Evolutionary conservation across 352 stramenopile genomes (phyloP), one percentile per base, ranked within the genome.

Genomic region (Globisporangium paroecandrum): DNA sequence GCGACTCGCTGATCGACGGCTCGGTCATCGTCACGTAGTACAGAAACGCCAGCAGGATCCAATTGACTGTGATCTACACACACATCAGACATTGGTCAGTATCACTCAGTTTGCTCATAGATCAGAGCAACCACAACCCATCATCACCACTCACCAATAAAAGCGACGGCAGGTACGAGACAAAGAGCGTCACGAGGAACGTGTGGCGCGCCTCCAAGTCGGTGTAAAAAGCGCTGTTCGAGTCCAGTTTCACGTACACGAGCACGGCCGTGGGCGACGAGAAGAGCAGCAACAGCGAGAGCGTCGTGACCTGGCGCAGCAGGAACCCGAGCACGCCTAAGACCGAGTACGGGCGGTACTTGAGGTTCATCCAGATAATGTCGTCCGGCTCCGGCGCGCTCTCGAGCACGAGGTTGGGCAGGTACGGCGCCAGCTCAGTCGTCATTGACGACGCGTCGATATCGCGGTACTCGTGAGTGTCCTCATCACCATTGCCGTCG

Each of bases 231-330:
- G 69, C 69, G 49, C 85, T 93, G 53, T 71, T 73, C n/a, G 79
- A 79, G 66, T 93, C 83, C 9, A 94, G 72, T 58, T 91, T 90
- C 64, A 94, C 81, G 70, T 90, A 94, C 67, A 94, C 85, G 62
- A 93, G 81, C 65, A 94, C 83, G 5, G 85, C 83, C 1, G 83
- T 91, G 0, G 87, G 85, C 27, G 85, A 91, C 32, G 85, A 93
- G 58, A 93, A 92, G 18, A 94, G 59, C 38, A 91, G 63, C 32
- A 94, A 60, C 34, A 94, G 66, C 25, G 64, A 62, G 13, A 92
- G 57, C 25, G 84, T 93, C 4, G 72, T 66, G 4, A 82, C 4
- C 55, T 94, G 85, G 54, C 83, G 76, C 4, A 75, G 51, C 10
- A 82, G 58, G 56, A 84, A 91, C 7, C 67, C 71, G 34, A 80